Conservation (phyloP, 1,284 basidiomycete species). For the Cryptococcus hybrid region DNA sequence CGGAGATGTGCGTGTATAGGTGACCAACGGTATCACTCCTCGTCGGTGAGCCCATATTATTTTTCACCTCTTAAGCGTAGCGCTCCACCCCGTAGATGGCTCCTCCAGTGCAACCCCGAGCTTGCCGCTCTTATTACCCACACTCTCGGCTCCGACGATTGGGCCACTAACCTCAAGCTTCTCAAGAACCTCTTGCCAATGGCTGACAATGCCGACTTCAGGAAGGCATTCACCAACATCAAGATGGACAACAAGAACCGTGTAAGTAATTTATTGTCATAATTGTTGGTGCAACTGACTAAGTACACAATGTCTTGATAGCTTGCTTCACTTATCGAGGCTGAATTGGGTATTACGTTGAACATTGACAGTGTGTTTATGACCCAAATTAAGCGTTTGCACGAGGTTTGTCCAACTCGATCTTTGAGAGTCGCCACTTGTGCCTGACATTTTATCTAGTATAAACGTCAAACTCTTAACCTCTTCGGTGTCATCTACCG, state of each 20-base stretch:
- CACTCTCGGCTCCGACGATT: conserved; percentile 74
- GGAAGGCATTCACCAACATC: conserved; percentile 72
- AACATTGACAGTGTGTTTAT: conserved; percentile 78
- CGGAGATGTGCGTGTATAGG: conserved; percentile 1
- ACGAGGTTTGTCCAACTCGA: conserved; percentile 27
- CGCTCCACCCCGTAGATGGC: conserved; percentile 59
- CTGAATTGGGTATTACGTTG: conserved; percentile 66
- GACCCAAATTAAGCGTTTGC: conserved; percentile 79
- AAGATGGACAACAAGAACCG: conserved; percentile 85
- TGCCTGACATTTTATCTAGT: conserved; percentile 57
- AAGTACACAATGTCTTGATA: conserved; percentile 10
- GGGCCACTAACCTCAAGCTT: conserved; percentile 60
- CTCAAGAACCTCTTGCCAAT: conserved; percentile 52
- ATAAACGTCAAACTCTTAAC: conserved; percentile 62
- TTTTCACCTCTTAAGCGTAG: neutral
- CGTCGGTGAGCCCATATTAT: conserved; percentile 14
- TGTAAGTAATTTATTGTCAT: conserved; percentile 13
- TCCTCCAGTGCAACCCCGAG: conserved; percentile 88
- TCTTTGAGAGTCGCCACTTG: neutral
- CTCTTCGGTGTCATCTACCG: conserved; percentile 73
- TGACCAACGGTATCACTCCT: conserved; percentile 49
- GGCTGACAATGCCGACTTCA: conserved; percentile 70
- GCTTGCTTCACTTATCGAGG: conserved; percentile 69
- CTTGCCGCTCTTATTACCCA: conserved; percentile 78
- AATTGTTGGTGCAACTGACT: neutral